Evolutionary conservation across 805 yeast genomes (phyloP), one percentile per base, ranked within the genome.

Genomic region (Cyberlindnera euphorbiae): DNA sequence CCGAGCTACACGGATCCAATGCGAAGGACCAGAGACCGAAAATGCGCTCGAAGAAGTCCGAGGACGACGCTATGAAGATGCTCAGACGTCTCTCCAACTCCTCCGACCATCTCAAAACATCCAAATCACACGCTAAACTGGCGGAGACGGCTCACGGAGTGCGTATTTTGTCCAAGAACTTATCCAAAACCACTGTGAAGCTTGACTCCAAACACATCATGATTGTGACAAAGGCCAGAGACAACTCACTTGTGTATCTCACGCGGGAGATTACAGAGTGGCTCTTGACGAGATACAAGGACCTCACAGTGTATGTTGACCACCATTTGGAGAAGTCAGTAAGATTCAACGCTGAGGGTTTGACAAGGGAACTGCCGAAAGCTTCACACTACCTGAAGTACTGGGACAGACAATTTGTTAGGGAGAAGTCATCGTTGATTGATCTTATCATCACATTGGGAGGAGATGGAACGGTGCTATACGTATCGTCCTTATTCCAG

Each of bases 401-500:
- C 58, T 89, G 97, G 96, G 71, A 73, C 34, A 72, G 77, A 33
- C 69, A 69, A 14, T 64, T 80, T 36, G 72, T 85, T 10, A 51
- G 57, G 11, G 49, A 60, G 39, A 33, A 55, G 32, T 55, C 56
- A n/a, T 68, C 71, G 24, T 51, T 66, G 30, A 75, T 79, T 45
- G 97, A 90, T 57, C 64, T 89, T 41, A 80, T 87, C 3, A 75
- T 90, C 29, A 86, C 97, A 0, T 66, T 93, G 8, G 98, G 98
- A 17, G 98, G 98, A 13, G 98, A 93, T 55, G 97, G 98, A 8
- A 93, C 98, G 0, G 96, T 90, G 32, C 64, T 90, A 8, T 82
- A 82, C 52, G 90, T 90, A 0, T 87, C 95, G 2, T 81, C 93
- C 38, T 65, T 88, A 27, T 93, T 93, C 60, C 94, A 84, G 61